Evolutionary conservation across 768 basidiomycete species (phyloP), one percentile per base, ranked within the genome.

Genomic region (Lactarius evosmus): DNA sequence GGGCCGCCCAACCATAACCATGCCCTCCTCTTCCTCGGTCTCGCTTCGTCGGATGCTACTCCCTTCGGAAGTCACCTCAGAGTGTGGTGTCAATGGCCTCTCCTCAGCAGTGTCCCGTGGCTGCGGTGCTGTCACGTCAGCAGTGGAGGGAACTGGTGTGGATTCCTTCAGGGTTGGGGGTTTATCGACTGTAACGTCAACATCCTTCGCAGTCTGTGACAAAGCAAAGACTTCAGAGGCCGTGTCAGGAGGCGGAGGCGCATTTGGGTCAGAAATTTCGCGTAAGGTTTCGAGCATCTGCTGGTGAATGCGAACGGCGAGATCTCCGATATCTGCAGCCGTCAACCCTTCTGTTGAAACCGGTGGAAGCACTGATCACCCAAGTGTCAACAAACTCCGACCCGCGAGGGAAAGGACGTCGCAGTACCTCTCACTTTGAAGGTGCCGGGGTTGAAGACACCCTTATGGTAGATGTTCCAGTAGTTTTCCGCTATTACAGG

Each of bases 401-500:
- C n/a, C 8, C 36, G 7, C 22, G 7, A 30, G 30, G 22, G 58
- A 62, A 14, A 52, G 9, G 19, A 51, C 3, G 40, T 29, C 40
- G 25, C 69, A 86, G 63, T 70, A 93, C 97, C 92, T 81, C 84
- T 85, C 67, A 98, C 82, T 72, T 83, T 91, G 66, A 98, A 79
- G 11, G 80, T 82, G 0, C 96, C 96, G 29, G 80, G 75, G 41
- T 86, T 85, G 67, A 98, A 91, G 22, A 86, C 77, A 38, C 88
- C 88, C 66, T 85, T 82, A 71, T 84, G 86, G 74, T 97, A 98
- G 52, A 96, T 69, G 66, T 84, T 77, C 83, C 91, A 91, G 74
- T 98, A 99, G 74, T 98, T 98, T 78, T 98, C 94, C 57, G 86
- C 85, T 2, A 98, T 88, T 57, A 99, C 83, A 7, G 97, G 96